Percentiles rank a stretch among this genome's conserved stretches.
Conservation (phyloP, 2,329 filamentous ascomycete genomes). For the Apiospora rasikravindrae region DNA sequence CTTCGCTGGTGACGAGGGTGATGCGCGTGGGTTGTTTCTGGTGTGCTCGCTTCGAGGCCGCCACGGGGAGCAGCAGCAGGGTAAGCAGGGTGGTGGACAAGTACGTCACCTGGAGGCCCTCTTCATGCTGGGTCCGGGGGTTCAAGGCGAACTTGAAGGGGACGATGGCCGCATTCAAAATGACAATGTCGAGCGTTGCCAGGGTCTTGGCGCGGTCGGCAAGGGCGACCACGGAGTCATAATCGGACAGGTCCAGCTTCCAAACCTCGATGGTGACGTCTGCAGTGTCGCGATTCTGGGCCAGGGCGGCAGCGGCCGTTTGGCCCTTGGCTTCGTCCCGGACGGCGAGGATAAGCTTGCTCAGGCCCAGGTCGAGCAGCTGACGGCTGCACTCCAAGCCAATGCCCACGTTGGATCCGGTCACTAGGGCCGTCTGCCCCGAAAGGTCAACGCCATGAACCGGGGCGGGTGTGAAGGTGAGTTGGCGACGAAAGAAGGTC, state of each 20-base stretch:
- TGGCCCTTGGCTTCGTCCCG: slow-evolving; percentile 36
- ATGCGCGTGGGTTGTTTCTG: neutral
- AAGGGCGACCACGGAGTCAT: slow-evolving; percentile 46
- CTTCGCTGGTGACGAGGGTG: slow-evolving; percentile 31
- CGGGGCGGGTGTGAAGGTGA: slow-evolving; percentile 16
- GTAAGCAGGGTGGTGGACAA: slow-evolving; percentile 54
- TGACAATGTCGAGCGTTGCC: slow-evolving; percentile 43
- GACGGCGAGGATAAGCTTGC: slow-evolving; percentile 39
- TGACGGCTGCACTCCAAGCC: slow-evolving; percentile 40
- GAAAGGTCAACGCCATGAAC: neutral
- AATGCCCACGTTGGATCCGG: slow-evolving; percentile 39
- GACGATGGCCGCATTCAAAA: slow-evolving; percentile 40
- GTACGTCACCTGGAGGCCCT: slow-evolving; percentile 56
- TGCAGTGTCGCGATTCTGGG: neutral
- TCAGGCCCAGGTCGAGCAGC: slow-evolving; percentile 34
- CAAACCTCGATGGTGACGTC: slow-evolving; percentile 43
- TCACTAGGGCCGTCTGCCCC: slow-evolving; percentile 32
- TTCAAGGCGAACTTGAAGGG: slow-evolving; percentile 27
- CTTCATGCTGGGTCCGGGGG: slow-evolving; percentile 43
- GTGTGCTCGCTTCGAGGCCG: slow-evolving; percentile 39
- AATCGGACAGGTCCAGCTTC: slow-evolving; percentile 46
- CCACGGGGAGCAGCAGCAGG: slow-evolving; percentile 51
- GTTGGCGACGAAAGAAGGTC: slow-evolving; percentile 22
- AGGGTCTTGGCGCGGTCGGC: slow-evolving; percentile 37
- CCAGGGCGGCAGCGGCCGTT: neutral